Evolutionary conservation across 2,329 filamentous ascomycete genomes (phyloP).

Genomic region (Pseudogymnoascus sp.): DNA sequence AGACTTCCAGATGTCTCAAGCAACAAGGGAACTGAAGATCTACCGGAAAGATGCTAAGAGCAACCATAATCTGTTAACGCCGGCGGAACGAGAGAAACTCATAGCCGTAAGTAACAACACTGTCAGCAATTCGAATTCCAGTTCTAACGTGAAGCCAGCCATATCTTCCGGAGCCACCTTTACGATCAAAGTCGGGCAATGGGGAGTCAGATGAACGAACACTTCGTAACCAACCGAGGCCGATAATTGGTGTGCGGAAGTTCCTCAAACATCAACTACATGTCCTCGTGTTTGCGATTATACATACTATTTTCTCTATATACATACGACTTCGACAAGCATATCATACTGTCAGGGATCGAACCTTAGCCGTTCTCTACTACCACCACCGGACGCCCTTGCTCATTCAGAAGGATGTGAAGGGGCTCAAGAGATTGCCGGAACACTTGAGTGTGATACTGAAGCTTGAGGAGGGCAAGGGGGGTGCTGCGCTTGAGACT

Average conservation of each 20-base stretch:
- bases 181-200: constrained; percentile 6
- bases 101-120: constrained; percentile 35
- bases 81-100: constrained; percentile 41
- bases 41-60: constrained; percentile 43
- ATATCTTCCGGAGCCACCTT: constrained; percentile 29
- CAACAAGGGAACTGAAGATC: constrained; percentile 33
- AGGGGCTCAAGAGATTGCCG: constrained; percentile 65
- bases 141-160: constrained; percentile 25
- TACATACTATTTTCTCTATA: constrained; percentile 80
- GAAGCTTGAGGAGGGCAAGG: constrained; percentile 62
- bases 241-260: constrained; percentile 49
- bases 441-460: constrained; percentile 84
- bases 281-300: constrained; percentile 58
- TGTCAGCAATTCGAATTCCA: constrained; percentile 13
- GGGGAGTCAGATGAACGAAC: constrained; percentile 14
- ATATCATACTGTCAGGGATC: constrained; percentile 72
- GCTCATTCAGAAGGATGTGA: constrained; percentile 82
- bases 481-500: constrained; percentile 70
- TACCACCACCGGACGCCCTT: constrained; percentile 96
- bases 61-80: constrained; percentile 37
- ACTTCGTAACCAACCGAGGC: constrained; percentile 24
- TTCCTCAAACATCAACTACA: constrained; percentile 60
- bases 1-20: constrained; percentile 2
- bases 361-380: constrained; percentile 74
- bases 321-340: constrained; percentile 77